phyloP scores from a whole-genome alignment of 352 stramenopile species.

The Globisporangium iwayamae region DNA sequence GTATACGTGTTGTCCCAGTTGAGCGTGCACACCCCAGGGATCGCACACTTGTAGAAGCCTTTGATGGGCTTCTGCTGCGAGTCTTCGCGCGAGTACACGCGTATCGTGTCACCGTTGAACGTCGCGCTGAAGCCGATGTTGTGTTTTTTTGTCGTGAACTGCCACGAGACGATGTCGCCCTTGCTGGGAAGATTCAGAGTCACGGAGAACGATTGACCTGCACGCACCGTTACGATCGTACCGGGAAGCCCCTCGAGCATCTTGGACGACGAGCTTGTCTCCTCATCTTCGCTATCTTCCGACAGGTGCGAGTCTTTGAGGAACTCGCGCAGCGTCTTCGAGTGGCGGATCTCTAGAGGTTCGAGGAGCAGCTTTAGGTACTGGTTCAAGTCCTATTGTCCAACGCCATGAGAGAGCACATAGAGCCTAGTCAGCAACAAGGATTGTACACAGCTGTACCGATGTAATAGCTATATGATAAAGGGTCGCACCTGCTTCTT shows the following conservation, averaged over 20 bases:
- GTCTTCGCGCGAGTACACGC: conserved; percentile 66
- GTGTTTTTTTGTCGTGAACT: conserved; percentile 79
- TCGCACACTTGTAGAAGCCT: conserved; percentile 49
- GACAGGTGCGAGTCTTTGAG: conserved; percentile 48
- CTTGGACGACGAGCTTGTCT: conserved; percentile 29
- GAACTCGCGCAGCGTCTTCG: conserved; percentile 55
- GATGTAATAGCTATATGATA: no score
- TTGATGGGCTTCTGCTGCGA: conserved; percentile 59
- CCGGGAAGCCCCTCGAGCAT: conserved; percentile 53
- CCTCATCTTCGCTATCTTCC: conserved; percentile 58
- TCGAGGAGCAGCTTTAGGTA: conserved; percentile 54
- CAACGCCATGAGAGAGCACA: background rate
- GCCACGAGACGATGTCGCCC: conserved; percentile 57
- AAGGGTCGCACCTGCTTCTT: conserved; percentile 28
- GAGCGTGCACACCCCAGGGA: conserved; percentile 53
- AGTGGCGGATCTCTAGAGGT: conserved; percentile 51
- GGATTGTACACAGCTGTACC: no score
- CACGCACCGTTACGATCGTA: conserved; percentile 60
- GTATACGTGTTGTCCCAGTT: conserved; percentile 85
- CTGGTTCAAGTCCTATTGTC: conserved; percentile 40
- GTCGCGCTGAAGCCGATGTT: conserved; percentile 79
- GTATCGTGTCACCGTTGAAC: conserved; percentile 56
- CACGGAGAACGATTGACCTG: conserved; percentile 69
- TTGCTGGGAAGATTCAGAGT: conserved; percentile 36
- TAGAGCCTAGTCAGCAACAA: background rate